Evolutionary conservation across 345 rosid species (phyloP).

Genomic region (Psidium friedrichsthalianum): DNA sequence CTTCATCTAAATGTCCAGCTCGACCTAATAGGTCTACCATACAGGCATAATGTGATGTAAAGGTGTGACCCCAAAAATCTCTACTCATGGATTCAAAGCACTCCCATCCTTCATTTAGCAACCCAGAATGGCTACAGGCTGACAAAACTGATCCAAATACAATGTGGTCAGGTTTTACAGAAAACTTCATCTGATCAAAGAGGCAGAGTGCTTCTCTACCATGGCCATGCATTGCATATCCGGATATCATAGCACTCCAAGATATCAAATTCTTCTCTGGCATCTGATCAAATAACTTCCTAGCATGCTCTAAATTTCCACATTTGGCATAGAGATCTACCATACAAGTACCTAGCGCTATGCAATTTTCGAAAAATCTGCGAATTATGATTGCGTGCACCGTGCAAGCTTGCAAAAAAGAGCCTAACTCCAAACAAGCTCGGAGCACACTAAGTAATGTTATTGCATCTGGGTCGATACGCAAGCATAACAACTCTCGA

Average conservation of each 20-base stretch:
- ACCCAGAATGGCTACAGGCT: conserved; percentile 45
- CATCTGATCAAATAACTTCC: neutral
- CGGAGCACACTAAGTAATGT: conserved; percentile 15
- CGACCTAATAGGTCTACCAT: conserved; percentile 48
- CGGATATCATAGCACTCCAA: neutral
- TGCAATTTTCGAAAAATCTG: neutral
- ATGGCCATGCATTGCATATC: conserved; percentile 33
- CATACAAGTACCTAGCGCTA: conserved; percentile 9
- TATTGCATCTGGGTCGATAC: conserved; percentile 11
- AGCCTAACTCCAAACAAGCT: conserved; percentile 17
- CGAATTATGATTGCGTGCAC: conserved; percentile 8
- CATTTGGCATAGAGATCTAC: conserved; percentile 26
- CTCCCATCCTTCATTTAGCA: conserved; percentile 37
- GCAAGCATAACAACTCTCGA: conserved; percentile 3
- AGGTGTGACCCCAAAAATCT: conserved; percentile 27
- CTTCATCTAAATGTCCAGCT: conserved; percentile 31
- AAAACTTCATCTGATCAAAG: conserved; percentile 29
- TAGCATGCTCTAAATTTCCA: conserved; percentile 17
- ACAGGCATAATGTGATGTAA: conserved; percentile 31
- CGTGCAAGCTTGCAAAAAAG: conserved; percentile 7
- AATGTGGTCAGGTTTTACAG: conserved; percentile 27
- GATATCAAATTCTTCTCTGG: neutral
- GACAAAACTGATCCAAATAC: conserved; percentile 17
- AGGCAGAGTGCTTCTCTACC: conserved; percentile 28
- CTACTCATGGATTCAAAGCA: conserved; percentile 32